phyloP scores from a whole-genome alignment of 208 protist genomes.

The Giardia duodenalis region DNA sequence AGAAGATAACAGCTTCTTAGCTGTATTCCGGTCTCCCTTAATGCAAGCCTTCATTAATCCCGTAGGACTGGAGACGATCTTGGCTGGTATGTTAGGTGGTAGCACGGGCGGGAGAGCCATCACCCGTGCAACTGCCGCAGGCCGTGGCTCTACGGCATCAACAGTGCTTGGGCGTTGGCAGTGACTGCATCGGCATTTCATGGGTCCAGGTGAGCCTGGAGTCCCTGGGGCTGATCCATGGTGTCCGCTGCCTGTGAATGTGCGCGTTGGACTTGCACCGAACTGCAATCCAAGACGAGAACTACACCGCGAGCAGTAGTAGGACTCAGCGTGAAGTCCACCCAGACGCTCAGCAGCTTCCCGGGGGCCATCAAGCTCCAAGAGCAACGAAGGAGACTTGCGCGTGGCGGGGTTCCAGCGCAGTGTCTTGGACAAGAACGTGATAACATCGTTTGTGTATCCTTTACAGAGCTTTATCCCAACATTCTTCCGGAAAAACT shows the following conservation, averaged over 20 bases:
- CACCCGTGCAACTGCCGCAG: too few species aligned
- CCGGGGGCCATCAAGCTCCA: neutral
- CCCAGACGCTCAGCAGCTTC: neutral
- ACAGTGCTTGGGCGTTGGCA: too few species aligned
- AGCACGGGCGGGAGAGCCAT: too few species aligned
- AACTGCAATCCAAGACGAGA: too few species aligned
- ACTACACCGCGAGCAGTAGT: neutral
- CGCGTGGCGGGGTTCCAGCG: neutral
- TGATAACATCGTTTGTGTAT: neutral
- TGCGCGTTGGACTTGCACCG: too few species aligned
- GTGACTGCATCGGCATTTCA: neutral
- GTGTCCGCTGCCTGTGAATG: too few species aligned
- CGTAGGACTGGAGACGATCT: neutral
- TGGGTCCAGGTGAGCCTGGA: neutral
- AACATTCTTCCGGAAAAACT: neutral
- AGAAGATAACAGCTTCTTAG: neutral
- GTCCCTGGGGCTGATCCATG: too few species aligned
- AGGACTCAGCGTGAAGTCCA: neutral
- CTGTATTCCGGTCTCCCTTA: neutral
- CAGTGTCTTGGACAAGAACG: neutral
- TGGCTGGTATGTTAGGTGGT: neutral
- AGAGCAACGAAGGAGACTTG: neutral
- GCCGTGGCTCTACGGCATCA: too few species aligned
- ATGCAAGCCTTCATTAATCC: neutral
- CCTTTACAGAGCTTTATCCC: slow-evolving; percentile 3